Conservation (phyloP, 805 yeast species). For the Hermanozyma aechmeae region DNA sequence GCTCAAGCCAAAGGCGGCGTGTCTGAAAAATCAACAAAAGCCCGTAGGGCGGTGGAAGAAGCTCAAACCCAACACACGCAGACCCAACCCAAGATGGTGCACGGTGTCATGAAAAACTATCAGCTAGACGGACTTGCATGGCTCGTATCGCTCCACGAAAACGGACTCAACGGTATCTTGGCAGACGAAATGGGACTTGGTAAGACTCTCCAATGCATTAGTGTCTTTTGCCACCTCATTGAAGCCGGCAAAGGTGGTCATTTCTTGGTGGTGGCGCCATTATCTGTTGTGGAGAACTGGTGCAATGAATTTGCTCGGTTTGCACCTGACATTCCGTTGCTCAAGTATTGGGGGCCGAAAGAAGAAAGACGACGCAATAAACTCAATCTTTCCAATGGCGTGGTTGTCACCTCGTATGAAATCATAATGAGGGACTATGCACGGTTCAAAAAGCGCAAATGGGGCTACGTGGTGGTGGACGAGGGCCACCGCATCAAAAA, state of each 20-base stretch:
- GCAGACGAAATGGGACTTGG: slow-evolving; percentile 99
- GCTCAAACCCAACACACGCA: slow-evolving; percentile 16
- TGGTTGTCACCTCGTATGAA: slow-evolving; percentile 79
- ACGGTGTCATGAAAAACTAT: slow-evolving; percentile 58
- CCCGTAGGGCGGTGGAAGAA: slow-evolving; percentile 15
- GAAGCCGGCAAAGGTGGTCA: slow-evolving; percentile 78
- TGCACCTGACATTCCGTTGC: slow-evolving; percentile 58
- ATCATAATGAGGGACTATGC: slow-evolving; percentile 60
- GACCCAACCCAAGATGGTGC: slow-evolving; percentile 22
- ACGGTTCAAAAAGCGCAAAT: slow-evolving; percentile 37
- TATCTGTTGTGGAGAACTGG: slow-evolving; percentile 88
- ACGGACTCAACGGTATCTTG: slow-evolving; percentile 88
- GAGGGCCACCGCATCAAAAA: slow-evolving; percentile 94
- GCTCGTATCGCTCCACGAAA: slow-evolving; percentile 81
- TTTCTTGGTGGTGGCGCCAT: slow-evolving; percentile 68
- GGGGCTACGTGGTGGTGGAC: slow-evolving; percentile 87
- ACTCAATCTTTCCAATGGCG: slow-evolving; percentile 15
- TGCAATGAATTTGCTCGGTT: slow-evolving; percentile 57
- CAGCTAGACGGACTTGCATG: slow-evolving; percentile 89
- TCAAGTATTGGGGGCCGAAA: slow-evolving; percentile 60
- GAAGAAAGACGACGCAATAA: slow-evolving; percentile 42
- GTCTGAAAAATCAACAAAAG: slow-evolving; percentile 10
- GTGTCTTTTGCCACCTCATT: slow-evolving; percentile 63
- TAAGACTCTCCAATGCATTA: slow-evolving; percentile 82
- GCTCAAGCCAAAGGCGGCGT: no score